phyloP scores from a whole-genome alignment of 352 stramenopile species.

The Pythium periplocum region DNA sequence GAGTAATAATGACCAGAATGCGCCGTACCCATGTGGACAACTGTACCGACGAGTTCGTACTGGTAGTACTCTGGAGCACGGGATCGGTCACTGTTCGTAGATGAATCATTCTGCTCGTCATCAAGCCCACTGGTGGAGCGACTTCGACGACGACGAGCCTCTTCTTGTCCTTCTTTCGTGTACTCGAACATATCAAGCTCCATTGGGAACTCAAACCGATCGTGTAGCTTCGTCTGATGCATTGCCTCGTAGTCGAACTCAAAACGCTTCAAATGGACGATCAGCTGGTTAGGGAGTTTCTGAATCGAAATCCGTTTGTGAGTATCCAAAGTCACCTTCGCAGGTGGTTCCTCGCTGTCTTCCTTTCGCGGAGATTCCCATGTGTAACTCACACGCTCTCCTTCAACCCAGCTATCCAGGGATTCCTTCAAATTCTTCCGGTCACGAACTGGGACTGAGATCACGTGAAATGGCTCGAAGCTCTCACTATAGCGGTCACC shows the following conservation, averaged over 20 bases:
- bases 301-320: constrained; percentile 89
- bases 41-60: constrained; percentile 83
- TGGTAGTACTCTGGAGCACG: constrained; percentile 74
- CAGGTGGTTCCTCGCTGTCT: constrained; percentile 13
- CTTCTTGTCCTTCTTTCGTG: constrained; percentile 83
- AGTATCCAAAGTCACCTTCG: constrained; percentile 83
- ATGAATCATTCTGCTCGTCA: neutral
- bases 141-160: constrained; percentile 33
- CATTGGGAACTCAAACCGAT: constrained; percentile 91
- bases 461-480: constrained; percentile 89
- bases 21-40: constrained; percentile 86
- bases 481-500: constrained; percentile 83
- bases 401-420: constrained; percentile 83
- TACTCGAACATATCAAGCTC: constrained; percentile 87
- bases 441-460: constrained; percentile 86
- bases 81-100: constrained; percentile 16
- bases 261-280: constrained; percentile 95
- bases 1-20: constrained; percentile 90
- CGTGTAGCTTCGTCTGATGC: constrained; percentile 92
- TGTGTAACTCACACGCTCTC: constrained; percentile 88
- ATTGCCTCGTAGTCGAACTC: constrained; percentile 95
- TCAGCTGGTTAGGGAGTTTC: constrained; percentile 84
- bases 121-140: neutral
- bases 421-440: constrained; percentile 83
- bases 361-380: constrained; percentile 56